Evolutionary conservation across 208 protist species (phyloP).

Genomic region (Blastocrithidia nonstop): DNA sequence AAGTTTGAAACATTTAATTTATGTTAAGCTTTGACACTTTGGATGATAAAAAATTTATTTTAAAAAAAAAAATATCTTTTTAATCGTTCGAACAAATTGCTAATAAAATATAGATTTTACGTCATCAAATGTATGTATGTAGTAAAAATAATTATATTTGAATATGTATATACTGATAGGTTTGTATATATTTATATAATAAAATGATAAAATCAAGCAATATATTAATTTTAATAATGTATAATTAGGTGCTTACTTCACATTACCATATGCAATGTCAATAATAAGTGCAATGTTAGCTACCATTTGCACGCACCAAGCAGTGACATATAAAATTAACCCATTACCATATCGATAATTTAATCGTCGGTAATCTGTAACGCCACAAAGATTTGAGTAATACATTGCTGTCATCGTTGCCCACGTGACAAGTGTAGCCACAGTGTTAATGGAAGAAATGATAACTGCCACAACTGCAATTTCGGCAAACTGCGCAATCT

Average conservation of each 20-base stretch:
- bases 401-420: conserved; percentile 36
- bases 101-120: too few species aligned
- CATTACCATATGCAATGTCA: conserved; percentile 14
- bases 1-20: too few species aligned
- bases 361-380: conserved; percentile 14
- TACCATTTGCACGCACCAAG: conserved; percentile 31
- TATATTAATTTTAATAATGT: background rate
- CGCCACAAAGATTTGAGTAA: conserved; percentile 29
- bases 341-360: conserved; percentile 23
- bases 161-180: background rate
- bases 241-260: conserved; percentile 12
- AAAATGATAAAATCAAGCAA: background rate
- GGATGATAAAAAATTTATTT: too few species aligned
- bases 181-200: background rate
- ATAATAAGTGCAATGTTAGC: conserved; percentile 15
- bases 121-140: conserved; percentile 1
- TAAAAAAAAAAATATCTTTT: too few species aligned
- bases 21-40: too few species aligned
- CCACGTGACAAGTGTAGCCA: conserved; percentile 31
- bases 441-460: conserved; percentile 29
- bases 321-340: conserved; percentile 35
- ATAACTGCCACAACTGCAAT: conserved; percentile 34
- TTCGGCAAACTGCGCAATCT: conserved; percentile 35
- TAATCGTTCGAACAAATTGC: too few species aligned
- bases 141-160: background rate